Conservation (phyloP, 768 basidiomycete species). For the Pleurotus salmoneostramineus region DNA sequence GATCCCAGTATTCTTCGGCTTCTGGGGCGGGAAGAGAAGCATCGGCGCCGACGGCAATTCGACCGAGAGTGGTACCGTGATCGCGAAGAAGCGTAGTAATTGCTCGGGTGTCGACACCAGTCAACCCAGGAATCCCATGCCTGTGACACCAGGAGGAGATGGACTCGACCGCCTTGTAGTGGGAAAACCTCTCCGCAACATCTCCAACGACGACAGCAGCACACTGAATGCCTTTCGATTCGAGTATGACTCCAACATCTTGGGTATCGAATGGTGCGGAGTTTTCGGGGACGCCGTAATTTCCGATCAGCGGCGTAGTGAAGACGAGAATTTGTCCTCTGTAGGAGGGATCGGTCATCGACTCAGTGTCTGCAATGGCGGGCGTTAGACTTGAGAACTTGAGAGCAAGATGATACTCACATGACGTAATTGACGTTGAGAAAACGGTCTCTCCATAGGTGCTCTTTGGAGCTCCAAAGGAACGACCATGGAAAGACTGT, state of each 20-base stretch:
- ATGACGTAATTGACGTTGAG: conserved; percentile 97
- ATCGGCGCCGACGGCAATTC: conserved; percentile 80
- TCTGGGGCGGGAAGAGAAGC: conserved; percentile 54
- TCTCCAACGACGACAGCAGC: conserved; percentile 91
- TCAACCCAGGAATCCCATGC: conserved; percentile 86
- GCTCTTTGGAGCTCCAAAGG: conserved; percentile 86
- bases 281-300: conserved; percentile 94
- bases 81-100: conserved; percentile 92
- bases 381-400: neutral
- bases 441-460: conserved; percentile 98
- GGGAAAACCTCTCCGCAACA: conserved; percentile 92
- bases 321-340: conserved; percentile 98
- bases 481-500: conserved; percentile 84
- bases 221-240: conserved; percentile 88
- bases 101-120: conserved; percentile 96
- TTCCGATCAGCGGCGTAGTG: conserved; percentile 97
- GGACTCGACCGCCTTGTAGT: conserved; percentile 91
- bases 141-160: conserved; percentile 92
- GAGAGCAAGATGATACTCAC: conserved; percentile 39
- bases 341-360: conserved; percentile 99
- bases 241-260: conserved; percentile 85
- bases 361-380: conserved; percentile 81
- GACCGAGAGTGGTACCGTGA: conserved; percentile 95
- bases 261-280: conserved; percentile 62
- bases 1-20: conserved; percentile 86